Conservation (phyloP, 331 rosid genomes). For the Quercus phellos region DNA sequence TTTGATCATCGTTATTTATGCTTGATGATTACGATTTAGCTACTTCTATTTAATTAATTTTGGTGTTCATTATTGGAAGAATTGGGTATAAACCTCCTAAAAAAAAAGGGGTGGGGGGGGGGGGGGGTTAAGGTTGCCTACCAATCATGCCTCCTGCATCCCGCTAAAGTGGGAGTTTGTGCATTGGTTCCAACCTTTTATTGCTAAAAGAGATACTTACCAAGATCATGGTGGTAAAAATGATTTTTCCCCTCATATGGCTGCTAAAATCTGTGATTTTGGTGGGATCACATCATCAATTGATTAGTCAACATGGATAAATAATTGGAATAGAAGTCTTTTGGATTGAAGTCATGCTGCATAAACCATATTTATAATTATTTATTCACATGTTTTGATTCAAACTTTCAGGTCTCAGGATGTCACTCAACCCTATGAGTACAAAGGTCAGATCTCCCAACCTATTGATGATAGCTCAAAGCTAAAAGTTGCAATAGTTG, state of each 20-base stretch:
- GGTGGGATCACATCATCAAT: neutral
- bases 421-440: constrained; percentile 5
- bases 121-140: too few species aligned
- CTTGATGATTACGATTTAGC: neutral
- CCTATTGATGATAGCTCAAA: constrained; percentile 31
- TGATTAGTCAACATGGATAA: neutral
- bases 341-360: neutral
- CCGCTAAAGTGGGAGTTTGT: too few species aligned
- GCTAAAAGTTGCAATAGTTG: constrained; percentile 66
- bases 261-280: neutral
- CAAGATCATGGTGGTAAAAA: neutral
- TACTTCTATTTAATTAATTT: neutral
- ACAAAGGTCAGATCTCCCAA: constrained; percentile 15
- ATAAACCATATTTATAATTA: neutral
- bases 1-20: neutral
- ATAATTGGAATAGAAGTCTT: neutral
- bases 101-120: too few species aligned
- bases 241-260: neutral
- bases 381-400: constrained; percentile 13
- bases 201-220: neutral
- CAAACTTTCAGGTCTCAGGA: constrained; percentile 33
- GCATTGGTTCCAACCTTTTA: too few species aligned
- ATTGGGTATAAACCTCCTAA: too few species aligned
- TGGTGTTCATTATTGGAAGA: neutral
- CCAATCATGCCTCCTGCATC: too few species aligned